Evolutionary conservation across 805 yeast species (phyloP).

Genomic region (Isabelozyma rhagii): DNA sequence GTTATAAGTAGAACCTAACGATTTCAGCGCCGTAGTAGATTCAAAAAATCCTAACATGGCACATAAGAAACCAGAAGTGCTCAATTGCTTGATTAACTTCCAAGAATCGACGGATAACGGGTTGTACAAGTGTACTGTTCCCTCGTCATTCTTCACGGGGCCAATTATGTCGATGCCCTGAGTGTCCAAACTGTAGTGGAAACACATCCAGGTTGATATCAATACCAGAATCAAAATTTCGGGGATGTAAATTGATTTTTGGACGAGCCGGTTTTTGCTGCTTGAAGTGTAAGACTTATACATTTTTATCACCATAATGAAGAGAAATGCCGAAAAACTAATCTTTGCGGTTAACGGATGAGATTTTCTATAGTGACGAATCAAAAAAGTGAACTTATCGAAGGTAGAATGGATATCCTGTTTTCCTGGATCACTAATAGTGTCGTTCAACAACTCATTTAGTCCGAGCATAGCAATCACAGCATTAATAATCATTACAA

Average conservation of each 20-base stretch:
- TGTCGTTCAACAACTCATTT: constrained; percentile 36
- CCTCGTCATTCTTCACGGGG: constrained; percentile 45
- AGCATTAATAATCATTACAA: constrained; percentile 56
- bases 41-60: constrained; percentile 91
- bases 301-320: constrained; percentile 41
- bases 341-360: constrained; percentile 63
- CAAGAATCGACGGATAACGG: constrained; percentile 55
- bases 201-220: constrained; percentile 53
- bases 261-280: constrained; percentile 11
- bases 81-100: constrained; percentile 53
- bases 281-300: constrained; percentile 30
- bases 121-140: constrained; percentile 44
- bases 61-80: constrained; percentile 67
- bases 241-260: constrained; percentile 65
- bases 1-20: constrained; percentile 73
- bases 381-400: constrained; percentile 61
- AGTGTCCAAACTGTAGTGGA: constrained; percentile 43
- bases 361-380: constrained; percentile 41
- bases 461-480: constrained; percentile 71
- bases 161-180: constrained; percentile 72
- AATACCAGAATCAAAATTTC: constrained; percentile 80
- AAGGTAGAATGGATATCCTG: constrained; percentile 57
- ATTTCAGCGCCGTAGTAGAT: constrained; percentile 87
- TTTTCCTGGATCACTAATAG: constrained; percentile 28
- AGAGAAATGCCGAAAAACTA: constrained; percentile 52